Evolutionary conservation across 768 basidiomycete species (phyloP), one percentile per base, ranked within the genome.

Genomic region (Trametes cinnabarina): DNA sequence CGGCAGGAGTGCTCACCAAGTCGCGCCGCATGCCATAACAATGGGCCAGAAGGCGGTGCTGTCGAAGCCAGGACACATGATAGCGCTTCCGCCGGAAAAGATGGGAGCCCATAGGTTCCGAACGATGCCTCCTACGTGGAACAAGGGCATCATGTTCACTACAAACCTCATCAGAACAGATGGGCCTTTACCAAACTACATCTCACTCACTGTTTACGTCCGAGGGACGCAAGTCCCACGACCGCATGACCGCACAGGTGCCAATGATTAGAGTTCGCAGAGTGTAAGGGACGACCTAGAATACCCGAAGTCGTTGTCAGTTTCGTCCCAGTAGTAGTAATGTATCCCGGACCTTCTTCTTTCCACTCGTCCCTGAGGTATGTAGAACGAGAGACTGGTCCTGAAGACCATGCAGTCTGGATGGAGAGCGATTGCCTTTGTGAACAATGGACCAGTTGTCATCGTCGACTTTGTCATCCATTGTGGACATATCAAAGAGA

Each of bases 361-460:
- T 78, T 3, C 82, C 82, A 48, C 81, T 84, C n/a, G 83, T 84
- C 0, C 84, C 84, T 40, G 79, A 81, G 2, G 84, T 85, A 61
- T 84, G 82, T 26, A 86, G 69, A 22, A 86, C 78, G 11, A 86
- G 72, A 3, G 80, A 79, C 35, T 77, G 74, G 66, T 83, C 82
- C 30, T 72, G 61, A 23, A 82, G 71, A 5, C 71, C 66, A 51
- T 79, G 76, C 15, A 66, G 69, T 28, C 63, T 60, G n/a, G 76
- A 71, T 12, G 74, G 72, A 12, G 22, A 25, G 17, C 14, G 46
- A 3, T 37, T 48, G 8, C 10, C 22, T 35, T 61, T 50, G 19
- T 55, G 47, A 11, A 61, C 55, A 9, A 57, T 30, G 15, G 54
- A 51, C 60, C 60, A 61, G 20, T 52, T 56, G 8, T 61, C 60